A percentile compares a stretch with the other conserved stretches of the same genome.
Conservation (phyloP, 208 protist species). For the Leishmania mexicana region DNA sequence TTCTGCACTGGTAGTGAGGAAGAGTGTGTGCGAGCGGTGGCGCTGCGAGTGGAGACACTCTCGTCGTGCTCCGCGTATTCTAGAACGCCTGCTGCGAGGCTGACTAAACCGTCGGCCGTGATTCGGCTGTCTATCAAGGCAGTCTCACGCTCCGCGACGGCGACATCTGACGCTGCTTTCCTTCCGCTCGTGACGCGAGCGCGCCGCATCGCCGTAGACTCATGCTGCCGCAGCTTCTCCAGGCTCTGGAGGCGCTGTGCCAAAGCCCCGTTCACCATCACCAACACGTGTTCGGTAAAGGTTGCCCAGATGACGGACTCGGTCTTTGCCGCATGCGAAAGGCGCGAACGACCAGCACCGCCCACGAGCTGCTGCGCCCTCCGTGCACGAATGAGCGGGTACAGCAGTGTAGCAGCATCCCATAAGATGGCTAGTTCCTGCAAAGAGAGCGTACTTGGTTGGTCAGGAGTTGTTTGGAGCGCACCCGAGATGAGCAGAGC, state of each 20-base stretch:
- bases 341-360: background rate
- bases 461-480: background rate
- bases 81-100: conserved; percentile 16
- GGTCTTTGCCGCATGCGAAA: conserved; percentile 2
- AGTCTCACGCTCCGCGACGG: background rate
- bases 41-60: conserved; percentile 34
- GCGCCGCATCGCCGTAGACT: conserved; percentile 30
- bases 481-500: conserved; percentile 40
- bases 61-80: conserved; percentile 20
- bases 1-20: conserved; percentile 23
- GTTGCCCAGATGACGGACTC: conserved; percentile 30
- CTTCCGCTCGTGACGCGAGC: background rate
- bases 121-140: background rate
- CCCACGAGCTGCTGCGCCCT: conserved; percentile 17
- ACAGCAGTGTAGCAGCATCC: conserved; percentile 45
- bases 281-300: conserved; percentile 24
- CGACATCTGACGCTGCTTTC: background rate
- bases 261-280: conserved; percentile 22
- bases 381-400: conserved; percentile 37
- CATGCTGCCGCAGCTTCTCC: conserved; percentile 12
- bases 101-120: conserved; percentile 13
- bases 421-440: conserved; percentile 44
- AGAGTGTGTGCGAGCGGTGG: conserved; percentile 6
- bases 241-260: conserved; percentile 24
- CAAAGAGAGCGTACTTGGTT: conserved; percentile 20